Evolutionary conservation across 192 early-diverging fungal species (phyloP).

Genomic region (Backusella macrospora): DNA sequence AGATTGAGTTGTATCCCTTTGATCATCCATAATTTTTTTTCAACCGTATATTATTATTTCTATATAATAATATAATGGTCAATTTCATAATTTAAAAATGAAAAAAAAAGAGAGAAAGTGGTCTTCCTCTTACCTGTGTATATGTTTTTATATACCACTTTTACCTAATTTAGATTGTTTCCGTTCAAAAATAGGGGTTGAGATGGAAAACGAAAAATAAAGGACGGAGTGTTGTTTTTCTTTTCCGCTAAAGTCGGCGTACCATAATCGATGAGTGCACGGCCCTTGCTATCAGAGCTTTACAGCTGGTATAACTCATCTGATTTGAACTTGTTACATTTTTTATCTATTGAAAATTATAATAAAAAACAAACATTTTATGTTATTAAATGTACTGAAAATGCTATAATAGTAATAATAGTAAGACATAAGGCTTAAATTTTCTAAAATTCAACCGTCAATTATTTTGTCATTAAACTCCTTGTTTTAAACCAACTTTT

Average conservation of each 20-base stretch:
- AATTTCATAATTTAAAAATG: no score
- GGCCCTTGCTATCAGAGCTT: not conserved
- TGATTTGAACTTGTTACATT: not conserved
- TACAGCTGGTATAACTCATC: not conserved
- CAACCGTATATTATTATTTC: not conserved
- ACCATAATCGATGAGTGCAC: constrained; percentile 1
- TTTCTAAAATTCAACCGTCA: no score
- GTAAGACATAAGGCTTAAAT: not conserved
- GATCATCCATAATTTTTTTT: not conserved
- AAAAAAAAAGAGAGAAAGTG: not conserved
- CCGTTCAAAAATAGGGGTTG: constrained; percentile 4
- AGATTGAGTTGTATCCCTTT: not conserved
- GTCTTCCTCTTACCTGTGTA: not conserved
- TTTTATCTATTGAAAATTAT: not conserved
- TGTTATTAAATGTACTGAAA: not conserved
- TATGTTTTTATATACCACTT: not conserved
- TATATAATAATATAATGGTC: not conserved
- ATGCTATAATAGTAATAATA: no score
- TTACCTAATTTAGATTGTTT: not conserved
- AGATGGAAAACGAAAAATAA: not conserved
- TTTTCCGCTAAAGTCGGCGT: constrained; percentile 1
- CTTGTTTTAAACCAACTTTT: not conserved
- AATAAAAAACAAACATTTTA: not conserved
- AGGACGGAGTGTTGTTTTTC: not conserved
- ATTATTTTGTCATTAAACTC: not conserved